A percentile compares a stretch with the other conserved stretches of the same genome.
These are phyloP conservation scores for Coniochaeta prunicola DNA, from an alignment of 2,329 filamentous ascomycete species.

Conservation along the genomic window DNA sequence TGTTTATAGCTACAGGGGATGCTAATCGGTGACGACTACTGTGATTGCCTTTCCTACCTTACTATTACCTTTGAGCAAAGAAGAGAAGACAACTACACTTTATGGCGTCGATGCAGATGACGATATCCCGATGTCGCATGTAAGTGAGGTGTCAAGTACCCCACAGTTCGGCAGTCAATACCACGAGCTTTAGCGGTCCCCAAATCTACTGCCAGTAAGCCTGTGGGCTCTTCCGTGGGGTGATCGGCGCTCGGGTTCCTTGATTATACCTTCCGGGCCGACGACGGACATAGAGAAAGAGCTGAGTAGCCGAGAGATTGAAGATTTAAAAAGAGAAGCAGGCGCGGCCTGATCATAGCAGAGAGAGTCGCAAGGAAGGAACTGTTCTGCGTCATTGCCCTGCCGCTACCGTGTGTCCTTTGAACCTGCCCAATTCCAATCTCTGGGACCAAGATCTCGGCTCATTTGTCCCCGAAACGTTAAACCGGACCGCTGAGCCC, in stretches of 20 bases:
- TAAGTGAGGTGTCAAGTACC: neutral
- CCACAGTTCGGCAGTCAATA: neutral
- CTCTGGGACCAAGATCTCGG: neutral
- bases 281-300: neutral
- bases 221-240: neutral
- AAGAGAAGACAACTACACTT: neutral
- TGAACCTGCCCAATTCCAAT: too few species aligned
- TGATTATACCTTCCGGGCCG: neutral
- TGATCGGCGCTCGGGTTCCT: neutral
- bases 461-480: neutral
- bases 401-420: too few species aligned
- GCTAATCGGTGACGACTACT: neutral
- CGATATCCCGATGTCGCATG: slow-evolving; percentile 1
- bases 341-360: neutral
- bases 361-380: neutral
- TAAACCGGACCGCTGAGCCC: neutral
- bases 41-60: neutral
- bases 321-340: too few species aligned
- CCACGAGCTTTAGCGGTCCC: too few species aligned
- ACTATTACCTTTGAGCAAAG: neutral
- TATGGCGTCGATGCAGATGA: neutral
- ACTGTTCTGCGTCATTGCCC: too few species aligned
- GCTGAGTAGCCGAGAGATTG: neutral
- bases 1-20: too few species aligned
- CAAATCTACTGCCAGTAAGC: too few species aligned